Evolutionary conservation across 2,329 filamentous ascomycete species (phyloP), one percentile per base, ranked within the genome.

Genomic region (Alternaria sp.): DNA sequence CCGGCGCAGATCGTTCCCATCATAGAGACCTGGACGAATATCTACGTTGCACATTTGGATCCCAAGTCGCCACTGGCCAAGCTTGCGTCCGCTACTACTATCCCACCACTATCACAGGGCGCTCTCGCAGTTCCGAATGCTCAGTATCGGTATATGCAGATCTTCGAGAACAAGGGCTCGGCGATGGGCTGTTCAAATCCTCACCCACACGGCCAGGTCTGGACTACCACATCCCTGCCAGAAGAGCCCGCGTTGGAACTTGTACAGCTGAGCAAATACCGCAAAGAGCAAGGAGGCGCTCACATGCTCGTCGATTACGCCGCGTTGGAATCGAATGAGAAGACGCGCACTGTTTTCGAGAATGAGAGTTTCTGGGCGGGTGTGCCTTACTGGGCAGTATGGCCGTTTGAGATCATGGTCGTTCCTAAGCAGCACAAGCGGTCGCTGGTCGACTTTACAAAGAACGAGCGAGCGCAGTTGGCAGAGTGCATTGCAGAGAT

Each of bases 171-270:
- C 83, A 99, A 99, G 80, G 95, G 95, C 51, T 88, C 91, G 1
- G 92, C 94, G 10, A 99, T 99, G 95, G 95, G 95, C 51, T 99
- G 95, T 82, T 98, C 94, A 1, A 99, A 99, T 77, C 95, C 95
- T 0, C 95, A 99, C 77, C 95, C 95, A 0, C 95, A 99, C 79
- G 94, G 95, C 58, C 95, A 99, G 78, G 85, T 97, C 62, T 99
- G 95, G 95, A 95, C 92, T 2, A 96, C 93, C 0, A 97, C 92
- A 23, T 90, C 88, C 6, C 81, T 97, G 67, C 95, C 95, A 0
- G 93, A 98, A 75, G 95, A 99, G 78, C 92, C 92, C 0, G 86
- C 85, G 1, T 85, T 90, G 40, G 95, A 99, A 78, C 80, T 97
- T 21, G 81, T 82, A 40, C 89, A 96, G 70, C 84, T 97, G 83